These are phyloP conservation scores for Gossypium herbaceum DNA, from an alignment of 345 rosid species.

Conservation along the genomic window DNA sequence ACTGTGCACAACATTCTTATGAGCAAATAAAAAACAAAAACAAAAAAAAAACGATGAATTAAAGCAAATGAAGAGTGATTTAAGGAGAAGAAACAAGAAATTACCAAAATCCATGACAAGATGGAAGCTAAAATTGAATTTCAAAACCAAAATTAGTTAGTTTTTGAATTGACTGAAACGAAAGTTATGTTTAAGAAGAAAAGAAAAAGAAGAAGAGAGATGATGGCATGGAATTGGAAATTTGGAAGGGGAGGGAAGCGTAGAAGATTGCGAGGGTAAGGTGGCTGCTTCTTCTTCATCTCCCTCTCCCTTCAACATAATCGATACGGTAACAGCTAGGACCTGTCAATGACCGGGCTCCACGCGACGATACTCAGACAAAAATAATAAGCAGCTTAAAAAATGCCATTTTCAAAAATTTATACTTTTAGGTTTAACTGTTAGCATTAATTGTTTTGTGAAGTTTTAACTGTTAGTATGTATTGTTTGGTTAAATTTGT, in stretches of 20 bases:
- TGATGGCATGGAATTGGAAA: not conserved
- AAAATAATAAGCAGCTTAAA: not conserved
- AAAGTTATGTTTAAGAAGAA: not conserved
- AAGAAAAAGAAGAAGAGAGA: not conserved
- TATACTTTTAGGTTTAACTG: too few relatives aligned
- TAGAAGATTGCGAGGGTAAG: not conserved
- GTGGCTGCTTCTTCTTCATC: not conserved
- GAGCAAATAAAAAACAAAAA: not conserved
- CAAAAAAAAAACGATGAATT: not conserved
- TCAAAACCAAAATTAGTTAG: not conserved
- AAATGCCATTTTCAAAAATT: too few relatives aligned
- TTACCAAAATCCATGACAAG: slow-evolving; percentile 49
- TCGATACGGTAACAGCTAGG: not conserved
- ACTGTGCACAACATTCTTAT: slow-evolving; percentile 32
- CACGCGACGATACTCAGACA: not conserved
- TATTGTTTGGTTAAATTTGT: too few relatives aligned
- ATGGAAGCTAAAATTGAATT: not conserved
- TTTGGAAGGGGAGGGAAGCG: not conserved
- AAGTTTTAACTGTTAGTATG: too few relatives aligned
- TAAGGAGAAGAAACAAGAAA: slow-evolving; percentile 29
- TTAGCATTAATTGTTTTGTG: too few relatives aligned
- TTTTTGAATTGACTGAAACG: not conserved
- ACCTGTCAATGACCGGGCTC: not conserved
- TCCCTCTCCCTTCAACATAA: not conserved
- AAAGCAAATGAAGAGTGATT: slow-evolving; percentile 18